These are phyloP conservation scores for Grosmannia huntii DNA, from an alignment of 2,329 filamentous ascomycete genomes.

Conservation along the genomic window DNA sequence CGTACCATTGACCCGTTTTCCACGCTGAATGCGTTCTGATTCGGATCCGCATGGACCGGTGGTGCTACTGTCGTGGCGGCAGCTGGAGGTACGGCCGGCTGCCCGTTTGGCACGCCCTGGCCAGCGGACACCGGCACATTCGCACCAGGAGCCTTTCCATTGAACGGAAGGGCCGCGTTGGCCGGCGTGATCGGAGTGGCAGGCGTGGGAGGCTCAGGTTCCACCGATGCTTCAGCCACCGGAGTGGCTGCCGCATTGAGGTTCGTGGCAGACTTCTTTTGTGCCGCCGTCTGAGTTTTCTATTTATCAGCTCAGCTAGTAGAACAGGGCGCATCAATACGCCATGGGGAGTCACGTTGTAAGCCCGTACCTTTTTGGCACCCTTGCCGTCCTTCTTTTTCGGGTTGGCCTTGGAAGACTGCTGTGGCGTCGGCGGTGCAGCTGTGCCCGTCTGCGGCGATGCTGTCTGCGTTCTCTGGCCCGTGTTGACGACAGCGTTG, in stretches of 20 bases:
- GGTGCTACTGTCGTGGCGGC: slow-evolving; percentile 30
- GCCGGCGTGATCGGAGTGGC: slow-evolving; percentile 52
- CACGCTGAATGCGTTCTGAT: slow-evolving; percentile 33
- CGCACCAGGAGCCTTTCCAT: slow-evolving; percentile 26
- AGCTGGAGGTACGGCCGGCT: slow-evolving; percentile 30
- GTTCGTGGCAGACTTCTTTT: slow-evolving; percentile 51
- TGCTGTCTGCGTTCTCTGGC: slow-evolving; percentile 42
- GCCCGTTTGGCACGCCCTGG: slow-evolving; percentile 27
- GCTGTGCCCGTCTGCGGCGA: slow-evolving; percentile 51
- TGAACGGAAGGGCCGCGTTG: slow-evolving; percentile 34
- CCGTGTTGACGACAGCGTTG: slow-evolving; percentile 27
- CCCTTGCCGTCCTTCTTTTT: slow-evolving; percentile 65
- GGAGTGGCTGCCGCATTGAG: slow-evolving; percentile 40
- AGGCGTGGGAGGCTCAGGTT: slow-evolving; percentile 47
- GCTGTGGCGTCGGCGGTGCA: slow-evolving; percentile 65
- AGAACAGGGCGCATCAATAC: neutral
- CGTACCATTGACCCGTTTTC: slow-evolving; percentile 27
- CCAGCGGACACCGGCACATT: slow-evolving; percentile 18
- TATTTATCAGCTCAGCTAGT: slow-evolving; percentile 4
- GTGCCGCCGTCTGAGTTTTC: slow-evolving; percentile 33
- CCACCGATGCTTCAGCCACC: slow-evolving; percentile 39
- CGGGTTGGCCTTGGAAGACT: slow-evolving; percentile 57
- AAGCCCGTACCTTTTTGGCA: slow-evolving; percentile 48
- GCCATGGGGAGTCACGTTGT: neutral
- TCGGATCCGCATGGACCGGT: slow-evolving; percentile 32